Evolutionary conservation across 1,284 basidiomycete species (phyloP).

Genomic region (Cystobasidiaceae sp.): DNA sequence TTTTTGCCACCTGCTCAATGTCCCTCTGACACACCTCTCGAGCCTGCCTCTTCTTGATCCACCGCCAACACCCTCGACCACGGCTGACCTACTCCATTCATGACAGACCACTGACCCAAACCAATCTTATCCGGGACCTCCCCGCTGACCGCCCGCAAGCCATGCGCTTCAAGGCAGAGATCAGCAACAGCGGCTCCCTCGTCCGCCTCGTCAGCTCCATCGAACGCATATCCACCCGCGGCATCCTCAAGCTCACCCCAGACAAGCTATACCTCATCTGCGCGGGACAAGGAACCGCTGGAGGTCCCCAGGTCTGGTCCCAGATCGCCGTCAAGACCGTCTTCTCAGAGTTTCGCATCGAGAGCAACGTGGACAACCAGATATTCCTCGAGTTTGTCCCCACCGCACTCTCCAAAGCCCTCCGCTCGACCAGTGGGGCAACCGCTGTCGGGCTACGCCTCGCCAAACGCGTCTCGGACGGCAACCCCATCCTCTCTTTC

Average conservation of each 20-base stretch:
- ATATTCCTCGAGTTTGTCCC: conserved; percentile 45
- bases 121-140: no score
- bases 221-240: conserved; percentile 42
- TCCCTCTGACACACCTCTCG: no score
- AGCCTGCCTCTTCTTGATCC: no score
- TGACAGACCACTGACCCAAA: no score
- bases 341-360: conserved; percentile 43
- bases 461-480: conserved; percentile 39
- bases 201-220: conserved; percentile 36
- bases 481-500: conserved; percentile 41
- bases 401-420: conserved; percentile 42
- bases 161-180: conserved; percentile 31
- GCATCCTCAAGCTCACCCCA: conserved; percentile 42
- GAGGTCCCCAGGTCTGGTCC: conserved; percentile 28
- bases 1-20: no score
- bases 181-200: conserved; percentile 22
- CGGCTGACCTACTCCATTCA: no score
- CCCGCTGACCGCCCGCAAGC: neutral
- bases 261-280: conserved; percentile 44
- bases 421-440: conserved; percentile 41
- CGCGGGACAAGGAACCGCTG: conserved; percentile 34
- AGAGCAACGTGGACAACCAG: conserved; percentile 45
- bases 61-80: no score
- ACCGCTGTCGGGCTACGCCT: conserved; percentile 41
- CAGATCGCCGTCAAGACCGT: conserved; percentile 33